Evolutionary conservation across 176 grass and related monocot species (phyloP), one percentile per base, ranked within the genome.

Genomic region (Cenchrus americanus): DNA sequence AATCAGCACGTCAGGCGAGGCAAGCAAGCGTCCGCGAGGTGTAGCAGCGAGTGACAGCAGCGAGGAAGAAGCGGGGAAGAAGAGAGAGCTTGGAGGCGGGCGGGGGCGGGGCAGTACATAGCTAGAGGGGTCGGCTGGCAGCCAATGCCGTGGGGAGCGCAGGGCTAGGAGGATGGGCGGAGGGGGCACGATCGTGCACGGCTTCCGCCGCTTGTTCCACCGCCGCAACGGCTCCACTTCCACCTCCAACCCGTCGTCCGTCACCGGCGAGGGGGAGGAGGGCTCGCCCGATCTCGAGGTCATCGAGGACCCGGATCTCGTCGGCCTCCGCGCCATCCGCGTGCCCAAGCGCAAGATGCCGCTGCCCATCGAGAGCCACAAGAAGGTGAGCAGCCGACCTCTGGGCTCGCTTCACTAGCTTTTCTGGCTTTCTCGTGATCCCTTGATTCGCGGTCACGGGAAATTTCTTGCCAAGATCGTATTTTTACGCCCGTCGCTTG

Each of bases 141-240:
- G 72, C 63, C 83, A 90, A 90, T 90, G 88, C 88, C 79, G 88
- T 80, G 14, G 47, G 21, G 50, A 49, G 53, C 27, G 41, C 77
- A 8, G 57, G 21, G 83, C 14, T 90, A 90, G 88, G 83, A 30
- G 66, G 1, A 90, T 90, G 88, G 88, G 75, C 12, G 92, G 89
- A 89, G 87, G 87, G 73, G 84, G 92, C 43, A 15, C 91, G 24
- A 61, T 94, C 73, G 89, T 90, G 40, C 87, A 88, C 78, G 89
- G 92, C 64, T 84, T 94, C 78, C 92, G 89, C 75, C 92, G 92
- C 82, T 85, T 72, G 85, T 92, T 92, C 87, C 89, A 94, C 69
- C 92, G 92, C 82, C 87, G 82, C 62, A 82, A 69, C 73, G 74
- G 76, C 62, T 77, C 84, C 76, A 69, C 9, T 59, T 47, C 68